These are phyloP conservation scores for Botryotinia convoluta DNA, from an alignment of 2,329 filamentous ascomycete species.

Conservation along the genomic window DNA sequence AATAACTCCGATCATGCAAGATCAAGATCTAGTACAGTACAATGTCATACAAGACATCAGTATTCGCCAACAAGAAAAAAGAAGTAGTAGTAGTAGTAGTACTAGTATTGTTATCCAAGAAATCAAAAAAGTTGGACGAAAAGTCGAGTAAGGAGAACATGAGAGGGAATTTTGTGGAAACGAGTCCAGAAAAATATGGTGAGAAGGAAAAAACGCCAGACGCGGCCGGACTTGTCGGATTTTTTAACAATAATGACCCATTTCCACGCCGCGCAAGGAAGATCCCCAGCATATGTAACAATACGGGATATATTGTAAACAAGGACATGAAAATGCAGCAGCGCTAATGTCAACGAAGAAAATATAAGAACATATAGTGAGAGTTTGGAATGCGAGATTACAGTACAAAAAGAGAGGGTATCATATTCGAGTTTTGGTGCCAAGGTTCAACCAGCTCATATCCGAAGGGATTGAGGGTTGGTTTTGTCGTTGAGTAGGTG, in stretches of 20 bases:
- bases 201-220: conserved; percentile 1
- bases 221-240: neutral
- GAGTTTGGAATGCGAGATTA: conserved; percentile 12
- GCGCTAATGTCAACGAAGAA: conserved; percentile 16
- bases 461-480: conserved; percentile 45
- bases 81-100: neutral
- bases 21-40: conserved; percentile 14
- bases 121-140: neutral
- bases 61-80: conserved; percentile 4
- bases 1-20: conserved; percentile 13
- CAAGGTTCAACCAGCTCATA: conserved; percentile 80
- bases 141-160: conserved; percentile 7
- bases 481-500: conserved; percentile 22
- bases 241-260: conserved; percentile 5
- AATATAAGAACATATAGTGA: conserved; percentile 14
- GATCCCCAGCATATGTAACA: conserved; percentile 17
- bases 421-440: conserved; percentile 38
- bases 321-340: conserved; percentile 9
- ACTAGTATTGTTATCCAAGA: conserved; percentile 1
- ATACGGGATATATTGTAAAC: conserved; percentile 12
- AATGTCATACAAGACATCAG: conserved; percentile 13
- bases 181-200: neutral
- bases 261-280: conserved; percentile 7
- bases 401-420: conserved; percentile 11
- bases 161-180: conserved; percentile 5